Base-by-base conservation (phyloP, 768 basidiomycete genomes). In the Fibroporia radiculosa region DNA sequence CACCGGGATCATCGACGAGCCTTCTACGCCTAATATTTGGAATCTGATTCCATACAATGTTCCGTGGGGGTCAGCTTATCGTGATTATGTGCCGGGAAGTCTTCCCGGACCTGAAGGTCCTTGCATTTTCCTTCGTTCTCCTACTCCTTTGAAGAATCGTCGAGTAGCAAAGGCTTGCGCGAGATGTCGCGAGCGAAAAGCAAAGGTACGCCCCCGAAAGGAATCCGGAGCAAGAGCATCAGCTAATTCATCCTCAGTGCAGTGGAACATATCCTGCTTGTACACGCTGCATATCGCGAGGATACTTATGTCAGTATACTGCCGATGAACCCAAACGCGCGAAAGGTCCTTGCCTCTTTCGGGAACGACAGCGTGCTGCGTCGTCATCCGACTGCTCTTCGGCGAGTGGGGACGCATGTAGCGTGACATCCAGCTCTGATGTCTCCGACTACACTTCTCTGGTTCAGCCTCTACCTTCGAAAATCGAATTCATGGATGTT, bases 21-120 rank as follows among this genome's bases (percentile, higher is more conserved):
- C n/a, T n/a, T n/a, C n/a, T n/a, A n/a, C n/a, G n/a, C n/a, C n/a
- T n/a, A n/a, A n/a, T n/a, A 52, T 54, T 31, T 68, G 66, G 66
- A 63, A 67, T 41, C 61, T 68, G 40, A 59, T 66, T 34, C 64
- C 66, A 5, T 68, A 68, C 52, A 57, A 68, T 49, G 61, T 68
- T 14, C 62, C 66, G 1, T 67, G 66, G 66, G 66, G 66, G 6
- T 48, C 53, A 25, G 58, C 57, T 25, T 67, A 66, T 48, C 57
- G 55, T 39, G 53, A 60, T 33, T 67, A 67, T 46, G 48, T 49
- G 24, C 45, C 55, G 0, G 66, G 66, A 19, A 58, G 55, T 8
- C 58, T 68, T 4, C 66, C 66, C 0, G 66, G 66, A 2, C 66
- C 66, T 14, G 61, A 67, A 23, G 66, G 66, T 19, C 53, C 53